phyloP scores from a whole-genome alignment of 192 early-diverging fungal species.

The Dispira parvispora region DNA sequence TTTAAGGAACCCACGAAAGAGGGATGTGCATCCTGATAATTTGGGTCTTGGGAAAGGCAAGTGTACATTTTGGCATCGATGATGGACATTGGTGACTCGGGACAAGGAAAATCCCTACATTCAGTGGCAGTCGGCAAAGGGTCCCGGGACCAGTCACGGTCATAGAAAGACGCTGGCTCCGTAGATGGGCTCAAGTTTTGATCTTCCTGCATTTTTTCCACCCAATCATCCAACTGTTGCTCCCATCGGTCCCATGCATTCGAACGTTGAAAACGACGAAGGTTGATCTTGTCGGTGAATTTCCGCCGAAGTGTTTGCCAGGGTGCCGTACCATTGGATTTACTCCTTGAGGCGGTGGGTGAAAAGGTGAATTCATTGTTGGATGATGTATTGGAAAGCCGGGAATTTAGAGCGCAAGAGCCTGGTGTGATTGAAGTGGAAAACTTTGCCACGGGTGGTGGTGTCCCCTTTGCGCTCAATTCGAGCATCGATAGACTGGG shows the following conservation, averaged over 20 bases:
- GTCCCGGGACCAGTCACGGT: not conserved
- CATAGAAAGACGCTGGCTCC: not conserved
- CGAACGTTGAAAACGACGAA: not conserved
- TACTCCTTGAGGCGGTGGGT: no score
- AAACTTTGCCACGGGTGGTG: no score
- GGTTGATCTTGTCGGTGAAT: not conserved
- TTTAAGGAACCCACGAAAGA: not conserved
- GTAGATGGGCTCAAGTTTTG: not conserved
- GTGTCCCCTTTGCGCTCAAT: no score
- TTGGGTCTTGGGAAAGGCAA: not conserved
- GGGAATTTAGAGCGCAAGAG: no score
- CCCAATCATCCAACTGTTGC: slow-evolving; percentile 3
- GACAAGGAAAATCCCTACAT: not conserved
- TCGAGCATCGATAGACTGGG: no score
- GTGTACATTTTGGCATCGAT: not conserved
- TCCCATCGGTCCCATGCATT: not conserved
- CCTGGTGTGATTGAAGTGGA: no score
- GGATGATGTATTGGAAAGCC: no score
- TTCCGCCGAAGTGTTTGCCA: not conserved
- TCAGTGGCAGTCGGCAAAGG: not conserved
- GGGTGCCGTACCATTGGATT: not conserved
- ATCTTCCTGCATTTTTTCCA: not conserved
- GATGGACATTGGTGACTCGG: not conserved
- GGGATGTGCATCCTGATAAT: not conserved
- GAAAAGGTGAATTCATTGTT: no score